Evolutionary conservation across 169 alveolate genomes (phyloP), one percentile per base, ranked within the genome.

Genomic region (Plasmodium malariae): DNA sequence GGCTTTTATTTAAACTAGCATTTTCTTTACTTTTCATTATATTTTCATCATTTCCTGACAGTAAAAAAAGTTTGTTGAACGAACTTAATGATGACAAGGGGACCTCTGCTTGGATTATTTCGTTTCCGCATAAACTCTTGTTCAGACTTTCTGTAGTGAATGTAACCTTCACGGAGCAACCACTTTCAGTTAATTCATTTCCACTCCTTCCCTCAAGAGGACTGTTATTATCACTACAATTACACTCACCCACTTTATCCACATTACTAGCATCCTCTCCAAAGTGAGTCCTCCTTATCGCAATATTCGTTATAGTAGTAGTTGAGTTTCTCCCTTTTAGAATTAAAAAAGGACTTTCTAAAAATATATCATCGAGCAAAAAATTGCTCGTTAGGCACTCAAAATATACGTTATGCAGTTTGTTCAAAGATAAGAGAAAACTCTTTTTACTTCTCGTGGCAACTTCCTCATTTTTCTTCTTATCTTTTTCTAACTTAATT

Each of bases 401-500:
- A n/a, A 83, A 36, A 57, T 67, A 83, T 30, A 83, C 43, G 19
- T 14, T 48, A 43, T 83, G 74, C 12, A 83, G 24, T 70, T 83
- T 83, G 49, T 83, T 83, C 19, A 83, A 34, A 7, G 80, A 57
- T 67, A 51, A 12, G 17, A 83, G 12, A 26, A 83, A 83, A 11
- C 26, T 83, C 67, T 57, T 67, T 63, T 83, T 83, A 51, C 67
- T 83, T 51, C 34, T 83, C 6, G 6, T 32, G 26, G 68, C 57
- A 1, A 51, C 49, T 83, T 83, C 91, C 49, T 83, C 91, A 83
- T 83, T 83, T 67, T 59, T 83, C n/a, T 14, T 28, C 54, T 83
- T 65, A 21, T 83, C 91, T 37, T 55, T 36, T 30, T 83, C 91
- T 36, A 83, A 48, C 14, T 83, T 83, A 43, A 49, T 57, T 67